Conservation (phyloP, 768 basidiomycete species). For the Gyrodon lividus region DNA sequence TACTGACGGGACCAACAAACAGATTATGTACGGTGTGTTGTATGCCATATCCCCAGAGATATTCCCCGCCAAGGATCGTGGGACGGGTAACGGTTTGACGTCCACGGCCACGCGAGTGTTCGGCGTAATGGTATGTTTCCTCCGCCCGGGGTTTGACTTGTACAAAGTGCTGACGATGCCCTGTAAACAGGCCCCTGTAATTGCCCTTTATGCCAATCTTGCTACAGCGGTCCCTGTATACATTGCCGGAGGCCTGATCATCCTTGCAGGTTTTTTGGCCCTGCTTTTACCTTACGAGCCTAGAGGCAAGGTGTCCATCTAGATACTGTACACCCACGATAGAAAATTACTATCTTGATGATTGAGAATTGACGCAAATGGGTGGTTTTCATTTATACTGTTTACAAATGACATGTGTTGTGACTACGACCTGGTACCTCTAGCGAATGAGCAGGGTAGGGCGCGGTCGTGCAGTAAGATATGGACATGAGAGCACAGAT, state of each 20-base stretch:
- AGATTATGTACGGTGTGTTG: constrained; percentile 77
- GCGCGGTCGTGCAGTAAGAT: background rate
- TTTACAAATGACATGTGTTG: background rate
- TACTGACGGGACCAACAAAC: background rate
- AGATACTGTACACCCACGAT: constrained; percentile 13
- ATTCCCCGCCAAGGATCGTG: constrained; percentile 70
- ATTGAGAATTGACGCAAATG: background rate
- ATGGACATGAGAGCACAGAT: constrained; percentile 9
- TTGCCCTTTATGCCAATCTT: constrained; percentile 68
- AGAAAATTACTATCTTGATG: background rate
- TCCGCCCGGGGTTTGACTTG: background rate
- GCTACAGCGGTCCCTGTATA: constrained; percentile 69
- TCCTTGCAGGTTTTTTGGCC: constrained; percentile 58
- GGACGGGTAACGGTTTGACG: constrained; percentile 68
- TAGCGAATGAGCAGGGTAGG: no score
- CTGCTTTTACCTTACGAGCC: constrained; percentile 73
- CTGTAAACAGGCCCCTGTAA: constrained; percentile 58
- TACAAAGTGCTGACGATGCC: background rate
- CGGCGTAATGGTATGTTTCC: constrained; percentile 58
- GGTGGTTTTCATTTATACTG: background rate
- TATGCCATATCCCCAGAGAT: constrained; percentile 71
- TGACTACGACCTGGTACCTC: background rate
- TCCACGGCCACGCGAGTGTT: constrained; percentile 62
- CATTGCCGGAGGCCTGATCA: constrained; percentile 62
- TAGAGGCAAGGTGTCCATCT: constrained; percentile 70